phyloP scores from a whole-genome alignment of 1,139 yeast genomes.

The Scheffersomyces segobiensis region DNA sequence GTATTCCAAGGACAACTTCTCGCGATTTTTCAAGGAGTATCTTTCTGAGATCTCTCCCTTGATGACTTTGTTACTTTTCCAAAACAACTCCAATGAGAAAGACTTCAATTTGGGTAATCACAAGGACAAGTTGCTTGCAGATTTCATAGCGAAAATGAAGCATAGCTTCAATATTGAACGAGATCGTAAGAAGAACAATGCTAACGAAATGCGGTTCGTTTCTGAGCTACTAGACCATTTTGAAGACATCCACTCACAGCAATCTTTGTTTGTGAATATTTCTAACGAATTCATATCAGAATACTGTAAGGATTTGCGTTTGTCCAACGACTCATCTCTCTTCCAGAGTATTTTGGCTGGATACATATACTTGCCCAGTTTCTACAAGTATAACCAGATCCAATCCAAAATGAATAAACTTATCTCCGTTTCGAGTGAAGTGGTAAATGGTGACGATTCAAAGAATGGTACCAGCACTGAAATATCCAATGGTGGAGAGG shows the following conservation, averaged over 20 bases:
- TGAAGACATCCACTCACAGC: constrained; percentile 36
- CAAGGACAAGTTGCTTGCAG: constrained; percentile 20
- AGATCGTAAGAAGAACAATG: constrained; percentile 15
- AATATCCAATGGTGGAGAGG: constrained; percentile 13
- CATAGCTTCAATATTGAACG: constrained; percentile 22
- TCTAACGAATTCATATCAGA: constrained; percentile 62
- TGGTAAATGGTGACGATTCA: not conserved
- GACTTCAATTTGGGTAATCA: constrained; percentile 18
- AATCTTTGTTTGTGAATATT: constrained; percentile 33
- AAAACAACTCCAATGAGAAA: constrained; percentile 7
- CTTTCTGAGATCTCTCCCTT: constrained; percentile 53
- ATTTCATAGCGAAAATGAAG: constrained; percentile 27
- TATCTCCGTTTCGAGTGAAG: constrained; percentile 5
- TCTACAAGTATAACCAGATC: constrained; percentile 62
- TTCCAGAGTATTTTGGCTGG: constrained; percentile 71
- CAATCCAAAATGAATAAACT: constrained; percentile 40
- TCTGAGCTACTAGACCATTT: constrained; percentile 38
- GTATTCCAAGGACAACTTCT: constrained; percentile 57
- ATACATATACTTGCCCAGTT: constrained; percentile 67
- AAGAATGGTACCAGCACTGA: not conserved
- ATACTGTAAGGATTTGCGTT: constrained; percentile 62
- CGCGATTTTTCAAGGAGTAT: constrained; percentile 41
- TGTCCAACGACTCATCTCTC: constrained; percentile 72
- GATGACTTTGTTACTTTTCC: constrained; percentile 48
- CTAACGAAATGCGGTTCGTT: constrained; percentile 38